phyloP scores from a whole-genome alignment of 805 yeast genomes.

The Schwanniomyces vanrijiae region DNA sequence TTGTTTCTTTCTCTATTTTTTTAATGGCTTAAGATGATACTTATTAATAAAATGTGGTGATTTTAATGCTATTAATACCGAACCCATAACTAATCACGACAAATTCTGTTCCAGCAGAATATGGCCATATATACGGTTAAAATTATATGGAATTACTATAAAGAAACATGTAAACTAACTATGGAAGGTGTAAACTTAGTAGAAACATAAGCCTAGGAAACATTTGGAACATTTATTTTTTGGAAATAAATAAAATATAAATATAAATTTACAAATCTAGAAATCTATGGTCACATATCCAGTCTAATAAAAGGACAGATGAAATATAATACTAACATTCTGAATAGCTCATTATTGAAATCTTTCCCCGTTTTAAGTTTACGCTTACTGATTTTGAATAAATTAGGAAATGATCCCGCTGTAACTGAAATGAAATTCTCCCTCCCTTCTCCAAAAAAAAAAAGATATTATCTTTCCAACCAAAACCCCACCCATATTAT shows the following conservation, averaged over 20 bases:
- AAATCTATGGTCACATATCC: constrained; percentile 26
- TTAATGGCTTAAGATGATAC: constrained; percentile 30
- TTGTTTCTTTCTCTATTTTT: constrained; percentile 45
- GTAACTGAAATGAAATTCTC: constrained; percentile 83
- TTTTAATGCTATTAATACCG: constrained; percentile 26
- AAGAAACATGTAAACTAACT: constrained; percentile 42
- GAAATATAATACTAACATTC: constrained; percentile 23
- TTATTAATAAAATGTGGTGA: constrained; percentile 24
- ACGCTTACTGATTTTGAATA: constrained; percentile 40
- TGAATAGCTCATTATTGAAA: constrained; percentile 17
- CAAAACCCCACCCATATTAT: constrained; percentile 29
- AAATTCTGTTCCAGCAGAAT: constrained; percentile 23
- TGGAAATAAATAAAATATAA: constrained; percentile 21
- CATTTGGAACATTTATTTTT: constrained; percentile 28
- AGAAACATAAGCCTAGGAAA: constrained; percentile 29
- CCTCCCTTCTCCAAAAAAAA: constrained; percentile 72
- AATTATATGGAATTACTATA: constrained; percentile 40
- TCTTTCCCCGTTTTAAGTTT: constrained; percentile 18
- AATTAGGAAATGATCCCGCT: constrained; percentile 79
- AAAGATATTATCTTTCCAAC: constrained; percentile 77
- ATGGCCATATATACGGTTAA: constrained; percentile 37
- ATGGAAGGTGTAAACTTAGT: constrained; percentile 47
- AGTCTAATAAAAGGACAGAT: constrained; percentile 31
- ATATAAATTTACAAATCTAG: constrained; percentile 23
- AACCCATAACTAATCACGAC: constrained; percentile 38